These are phyloP conservation scores for Hevea brasiliensis DNA, from an alignment of 345 rosid species.

Conservation along the genomic window DNA sequence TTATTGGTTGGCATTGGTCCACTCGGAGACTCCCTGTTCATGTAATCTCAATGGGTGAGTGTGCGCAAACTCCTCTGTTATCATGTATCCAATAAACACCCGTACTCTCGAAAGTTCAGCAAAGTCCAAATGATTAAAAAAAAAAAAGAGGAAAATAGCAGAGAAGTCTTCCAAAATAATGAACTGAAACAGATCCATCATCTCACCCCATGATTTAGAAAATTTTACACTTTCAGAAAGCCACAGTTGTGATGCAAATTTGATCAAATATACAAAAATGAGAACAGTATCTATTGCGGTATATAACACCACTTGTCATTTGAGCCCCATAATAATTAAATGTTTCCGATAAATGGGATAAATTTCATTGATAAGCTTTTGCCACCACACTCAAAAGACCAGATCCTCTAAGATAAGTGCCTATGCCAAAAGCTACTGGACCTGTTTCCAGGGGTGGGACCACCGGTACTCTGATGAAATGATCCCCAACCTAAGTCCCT, in stretches of 20 bases:
- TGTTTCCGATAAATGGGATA: slow-evolving; percentile 6
- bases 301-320: background rate
- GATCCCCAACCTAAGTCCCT: slow-evolving; percentile 40
- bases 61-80: no score
- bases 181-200: background rate
- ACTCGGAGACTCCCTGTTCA: background rate
- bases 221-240: slow-evolving; percentile 14
- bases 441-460: slow-evolving; percentile 33
- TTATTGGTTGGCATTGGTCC: background rate
- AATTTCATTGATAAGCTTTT: slow-evolving; percentile 4
- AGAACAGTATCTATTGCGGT: background rate
- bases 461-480: slow-evolving; percentile 25
- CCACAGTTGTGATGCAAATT: background rate
- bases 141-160: background rate
- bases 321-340: background rate
- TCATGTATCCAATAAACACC: background rate
- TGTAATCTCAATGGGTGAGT: background rate
- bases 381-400: background rate
- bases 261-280: slow-evolving; percentile 3
- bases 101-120: background rate
- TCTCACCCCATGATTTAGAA: background rate
- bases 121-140: no score
- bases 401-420: slow-evolving; percentile 16
- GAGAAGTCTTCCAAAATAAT: background rate
- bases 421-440: slow-evolving; percentile 32